phyloP scores from a whole-genome alignment of 192 early-diverging fungal genomes.

The Allomyces javanicus region DNA sequence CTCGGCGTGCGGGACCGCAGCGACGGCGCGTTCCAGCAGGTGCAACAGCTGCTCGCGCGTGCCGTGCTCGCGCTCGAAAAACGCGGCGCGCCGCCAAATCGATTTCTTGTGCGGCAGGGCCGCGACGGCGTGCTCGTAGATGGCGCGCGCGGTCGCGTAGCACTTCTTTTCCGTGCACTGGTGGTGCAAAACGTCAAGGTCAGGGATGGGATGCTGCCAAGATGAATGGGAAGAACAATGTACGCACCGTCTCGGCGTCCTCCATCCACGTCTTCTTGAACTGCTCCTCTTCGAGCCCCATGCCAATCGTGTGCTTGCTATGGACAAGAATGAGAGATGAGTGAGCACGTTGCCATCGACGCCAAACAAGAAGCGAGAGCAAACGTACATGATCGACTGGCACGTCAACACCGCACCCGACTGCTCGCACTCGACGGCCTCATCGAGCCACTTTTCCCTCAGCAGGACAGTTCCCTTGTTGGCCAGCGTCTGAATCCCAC shows the following conservation, averaged over 20 bases:
- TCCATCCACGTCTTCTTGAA: slow-evolving; percentile 64
- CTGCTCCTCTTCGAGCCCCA: slow-evolving; percentile 63
- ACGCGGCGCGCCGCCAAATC: slow-evolving; percentile 70
- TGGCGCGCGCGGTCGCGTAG: slow-evolving; percentile 61
- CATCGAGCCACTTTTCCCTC: slow-evolving; percentile 74
- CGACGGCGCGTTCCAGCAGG: slow-evolving; percentile 65
- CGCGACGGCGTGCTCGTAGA: slow-evolving; percentile 63
- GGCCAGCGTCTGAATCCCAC: slow-evolving; percentile 46
- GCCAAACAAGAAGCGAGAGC: not conserved
- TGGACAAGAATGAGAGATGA: too few relatives aligned
- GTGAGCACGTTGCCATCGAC: too few relatives aligned
- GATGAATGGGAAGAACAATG: not conserved
- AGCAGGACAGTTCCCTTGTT: slow-evolving; percentile 44
- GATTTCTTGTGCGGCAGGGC: slow-evolving; percentile 54
- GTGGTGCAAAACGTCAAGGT: too few relatives aligned
- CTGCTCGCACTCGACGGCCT: slow-evolving; percentile 61
- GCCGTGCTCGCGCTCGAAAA: slow-evolving; percentile 70
- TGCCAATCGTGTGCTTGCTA: slow-evolving; percentile 29
- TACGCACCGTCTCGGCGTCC: slow-evolving; percentile 49
- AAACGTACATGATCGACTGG: slow-evolving; percentile 57
- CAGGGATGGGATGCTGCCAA: not conserved
- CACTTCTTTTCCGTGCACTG: not conserved
- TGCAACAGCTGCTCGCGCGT: slow-evolving; percentile 49
- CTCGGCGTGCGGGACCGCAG: slow-evolving; percentile 76
- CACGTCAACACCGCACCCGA: slow-evolving; percentile 59